Conservation (phyloP, 1,284 basidiomycete genomes). For the Bondarzewia mesenterica region DNA sequence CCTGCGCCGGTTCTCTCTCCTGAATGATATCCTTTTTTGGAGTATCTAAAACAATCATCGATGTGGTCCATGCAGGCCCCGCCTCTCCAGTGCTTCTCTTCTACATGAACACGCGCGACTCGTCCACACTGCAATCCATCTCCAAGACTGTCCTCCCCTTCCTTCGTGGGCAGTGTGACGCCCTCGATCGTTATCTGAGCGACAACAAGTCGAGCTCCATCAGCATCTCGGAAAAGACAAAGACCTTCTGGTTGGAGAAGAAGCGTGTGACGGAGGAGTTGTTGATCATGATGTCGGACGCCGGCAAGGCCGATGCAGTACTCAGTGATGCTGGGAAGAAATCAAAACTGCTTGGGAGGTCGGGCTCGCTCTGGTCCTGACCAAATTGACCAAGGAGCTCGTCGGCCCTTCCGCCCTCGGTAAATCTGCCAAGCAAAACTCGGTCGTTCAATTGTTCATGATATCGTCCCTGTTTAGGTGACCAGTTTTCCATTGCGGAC, state of each 20-base stretch:
- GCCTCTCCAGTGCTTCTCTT: constrained; percentile 44
- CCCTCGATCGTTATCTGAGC: constrained; percentile 45
- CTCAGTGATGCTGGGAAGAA: constrained; percentile 23
- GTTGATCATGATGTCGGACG: constrained; percentile 36
- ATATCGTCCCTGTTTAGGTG: constrained; percentile 38
- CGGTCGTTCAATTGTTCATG: background rate
- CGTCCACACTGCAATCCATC: constrained; percentile 32
- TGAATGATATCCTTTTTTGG: constrained; percentile 65
- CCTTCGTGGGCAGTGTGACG: constrained; percentile 41
- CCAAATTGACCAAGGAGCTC: constrained; percentile 47
- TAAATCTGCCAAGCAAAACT: constrained; percentile 9
- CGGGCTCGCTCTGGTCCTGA: constrained; percentile 35
- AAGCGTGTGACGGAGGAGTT: constrained; percentile 36
- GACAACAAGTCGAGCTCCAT: constrained; percentile 39
- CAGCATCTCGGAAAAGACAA: constrained; percentile 53
- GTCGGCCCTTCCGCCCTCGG: constrained; percentile 70
- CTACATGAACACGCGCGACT: constrained; percentile 45
- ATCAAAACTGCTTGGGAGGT: constrained; percentile 32
- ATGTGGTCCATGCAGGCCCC: constrained; percentile 50
- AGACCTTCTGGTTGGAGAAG: constrained; percentile 48
- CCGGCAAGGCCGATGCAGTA: constrained; percentile 32
- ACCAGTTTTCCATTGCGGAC: constrained; percentile 75
- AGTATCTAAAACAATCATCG: constrained; percentile 53
- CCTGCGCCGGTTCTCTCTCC: constrained; percentile 76
- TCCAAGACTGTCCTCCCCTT: constrained; percentile 33